A percentile compares a stretch with the other conserved stretches of the same genome.
Conservation (phyloP, 2,329 filamentous ascomycete species). For the Ophiostoma ulmi region DNA sequence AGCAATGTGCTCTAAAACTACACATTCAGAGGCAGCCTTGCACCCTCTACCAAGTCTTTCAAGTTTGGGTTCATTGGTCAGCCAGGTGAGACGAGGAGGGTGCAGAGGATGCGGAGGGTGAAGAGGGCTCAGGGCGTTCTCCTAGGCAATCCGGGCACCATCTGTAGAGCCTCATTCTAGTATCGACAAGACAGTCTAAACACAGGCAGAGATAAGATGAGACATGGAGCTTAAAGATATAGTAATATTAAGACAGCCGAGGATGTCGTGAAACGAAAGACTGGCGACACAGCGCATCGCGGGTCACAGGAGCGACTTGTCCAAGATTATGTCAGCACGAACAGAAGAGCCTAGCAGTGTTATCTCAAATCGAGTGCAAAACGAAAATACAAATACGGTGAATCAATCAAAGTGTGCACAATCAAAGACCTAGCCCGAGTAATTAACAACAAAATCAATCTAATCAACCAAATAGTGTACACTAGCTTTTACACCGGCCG, state of each 20-base stretch:
- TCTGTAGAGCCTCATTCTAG: neutral
- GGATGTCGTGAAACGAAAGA: neutral
- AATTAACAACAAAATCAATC: neutral
- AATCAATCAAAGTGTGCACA: neutral
- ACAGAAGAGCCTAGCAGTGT: neutral
- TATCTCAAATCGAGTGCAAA: neutral
- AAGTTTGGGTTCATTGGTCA: neutral
- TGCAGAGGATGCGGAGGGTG: neutral
- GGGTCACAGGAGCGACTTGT: neutral
- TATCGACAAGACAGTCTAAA: neutral
- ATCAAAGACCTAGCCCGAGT: neutral
- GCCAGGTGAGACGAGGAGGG: neutral
- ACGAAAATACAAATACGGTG: neutral
- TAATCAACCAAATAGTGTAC: constrained; percentile 2
- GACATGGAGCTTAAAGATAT: neutral
- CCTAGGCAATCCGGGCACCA: neutral
- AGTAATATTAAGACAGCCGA: too few species aligned
- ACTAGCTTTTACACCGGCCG: neutral
- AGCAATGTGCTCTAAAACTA: neutral
- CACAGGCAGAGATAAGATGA: too few species aligned
- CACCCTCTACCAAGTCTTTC: neutral
- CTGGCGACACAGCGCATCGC: neutral
- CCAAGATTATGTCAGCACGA: neutral
- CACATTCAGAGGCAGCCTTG: neutral
- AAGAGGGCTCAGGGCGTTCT: neutral